Evolutionary conservation across 1,284 basidiomycete species (phyloP), one percentile per base, ranked within the genome.

Genomic region (Ceratobasidium sp.): DNA sequence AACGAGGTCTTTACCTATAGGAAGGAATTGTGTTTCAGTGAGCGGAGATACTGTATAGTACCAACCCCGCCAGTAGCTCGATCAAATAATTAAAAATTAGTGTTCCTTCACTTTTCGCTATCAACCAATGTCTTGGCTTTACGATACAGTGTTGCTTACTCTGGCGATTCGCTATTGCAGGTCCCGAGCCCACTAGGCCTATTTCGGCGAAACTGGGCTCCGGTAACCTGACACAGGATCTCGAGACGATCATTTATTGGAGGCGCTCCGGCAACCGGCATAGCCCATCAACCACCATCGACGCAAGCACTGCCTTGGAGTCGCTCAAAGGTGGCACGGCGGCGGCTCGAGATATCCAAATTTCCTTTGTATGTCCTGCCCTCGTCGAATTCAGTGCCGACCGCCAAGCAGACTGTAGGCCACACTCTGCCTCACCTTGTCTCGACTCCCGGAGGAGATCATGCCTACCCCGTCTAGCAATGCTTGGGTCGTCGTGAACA

Each of bases 401-500:
- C 18, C 33, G 12, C 62, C 38, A 64, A 44, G 4, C 41, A 12
- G 38, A 33, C 62, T 46, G 62, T 33, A 12, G 38, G 12, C n/a
- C 27, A 44, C 20, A 33, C 66, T 41, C 30, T 41, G 33, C 50
- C n/a, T n/a, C n/a, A 20, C 55, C 8, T 23, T 55, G n/a, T 27
- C 33, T 55, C 20, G 33, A 23, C 18, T 23, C 50, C 18, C 48
- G 27, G 10, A 2, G 16, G 50, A 6, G 20, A 75, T 12, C 23
- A 75, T 75, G 73, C 3, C 73, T 44, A 18, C 50, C 20, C 41
- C 60, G 30, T 38, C 73, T n/a, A 46, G 44, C 16, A 57, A 46
- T 30, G 48, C 73, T 46, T 75, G 73, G 73, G 38, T 75, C 20
- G 23, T 35, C 33, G 62, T 75, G 12, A 48, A 50, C 23, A 38